Evolutionary conservation across 1,284 basidiomycete species (phyloP), one percentile per base, ranked within the genome.

Genomic region (Moniliophthora roreri): DNA sequence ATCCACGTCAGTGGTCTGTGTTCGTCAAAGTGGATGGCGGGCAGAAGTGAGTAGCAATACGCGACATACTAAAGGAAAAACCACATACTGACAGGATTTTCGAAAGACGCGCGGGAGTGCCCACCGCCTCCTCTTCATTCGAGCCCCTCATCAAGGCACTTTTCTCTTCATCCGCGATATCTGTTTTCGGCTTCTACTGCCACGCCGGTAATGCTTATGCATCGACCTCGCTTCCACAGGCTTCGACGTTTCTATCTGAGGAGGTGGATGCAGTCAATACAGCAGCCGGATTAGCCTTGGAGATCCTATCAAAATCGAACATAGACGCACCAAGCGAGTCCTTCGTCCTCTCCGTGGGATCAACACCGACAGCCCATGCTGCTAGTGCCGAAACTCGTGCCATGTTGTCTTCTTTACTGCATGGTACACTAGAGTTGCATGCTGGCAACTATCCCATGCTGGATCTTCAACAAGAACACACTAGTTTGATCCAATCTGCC

Each of bases 11-110:
- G 50, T 93, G 91, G 91, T 85, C 82, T 16, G 80, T 80, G 1
- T 94, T 93, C 64, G 77, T 94, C 57, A 94, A 94, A 65, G 77
- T 94, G 40, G 89, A 94, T 59, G 83, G 84, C 11, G 91, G 89
- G 26, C 81, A 84, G 60, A 82, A 84, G 88, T 91, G 70, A 62
- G 85, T 69, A 35, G 9, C n/a, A 38, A 6, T 13, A 13, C n/a
- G 26, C 2, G 1, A 11, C 6, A 6, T 11, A 8, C 21, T 18
- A 15, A 16, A 24, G 8, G 34, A 20, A 13, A 38, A 13, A 18
- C 21, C 20, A 23, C 13, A 11, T 48, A 18, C 35, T 18, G 24
- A 48, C 41, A 13, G 20, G 37, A 45, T 41, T 45, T 39, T 39
- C 48, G 4, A 23, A 58, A 93, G 91, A 63, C 89, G 93, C 40